Conservation (phyloP, 2,329 filamentous ascomycete genomes). For the Colletotrichum brevisporum region DNA sequence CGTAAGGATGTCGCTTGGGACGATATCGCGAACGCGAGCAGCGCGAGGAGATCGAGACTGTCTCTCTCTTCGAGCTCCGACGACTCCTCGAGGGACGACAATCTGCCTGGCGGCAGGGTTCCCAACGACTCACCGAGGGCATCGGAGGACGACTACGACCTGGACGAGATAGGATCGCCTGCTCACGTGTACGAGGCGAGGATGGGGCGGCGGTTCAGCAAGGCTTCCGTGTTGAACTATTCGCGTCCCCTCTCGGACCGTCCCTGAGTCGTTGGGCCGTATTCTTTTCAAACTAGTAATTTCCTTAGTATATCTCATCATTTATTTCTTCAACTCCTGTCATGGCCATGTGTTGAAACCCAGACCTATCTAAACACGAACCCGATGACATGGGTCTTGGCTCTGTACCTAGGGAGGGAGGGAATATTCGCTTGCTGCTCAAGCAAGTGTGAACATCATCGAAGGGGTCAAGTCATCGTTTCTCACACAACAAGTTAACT, state of each 20-base stretch:
- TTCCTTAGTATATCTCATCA: no score
- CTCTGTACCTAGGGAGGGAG: no score
- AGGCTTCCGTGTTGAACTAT: neutral
- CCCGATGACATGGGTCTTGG: no score
- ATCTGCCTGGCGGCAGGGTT: no score
- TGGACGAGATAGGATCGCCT: neutral
- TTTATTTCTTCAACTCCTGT: no score
- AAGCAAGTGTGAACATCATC: no score
- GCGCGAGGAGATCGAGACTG: neutral
- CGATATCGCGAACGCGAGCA: neutral
- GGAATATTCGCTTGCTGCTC: no score
- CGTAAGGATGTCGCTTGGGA: neutral
- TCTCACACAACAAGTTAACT: no score
- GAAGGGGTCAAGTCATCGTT: no score
- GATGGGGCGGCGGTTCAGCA: conserved; percentile 4
- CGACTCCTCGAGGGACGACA: neutral
- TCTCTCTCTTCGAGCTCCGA: neutral
- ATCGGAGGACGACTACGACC: neutral
- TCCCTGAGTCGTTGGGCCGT: neutral
- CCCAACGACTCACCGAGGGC: neutral
- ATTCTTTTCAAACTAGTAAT: neutral
- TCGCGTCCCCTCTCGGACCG: neutral
- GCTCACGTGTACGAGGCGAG: neutral
- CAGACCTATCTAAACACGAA: no score
- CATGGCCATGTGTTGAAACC: no score